These are phyloP conservation scores for Sporisorium sorghi DNA, from an alignment of 1,284 basidiomycete genomes.

Conservation along the genomic window DNA sequence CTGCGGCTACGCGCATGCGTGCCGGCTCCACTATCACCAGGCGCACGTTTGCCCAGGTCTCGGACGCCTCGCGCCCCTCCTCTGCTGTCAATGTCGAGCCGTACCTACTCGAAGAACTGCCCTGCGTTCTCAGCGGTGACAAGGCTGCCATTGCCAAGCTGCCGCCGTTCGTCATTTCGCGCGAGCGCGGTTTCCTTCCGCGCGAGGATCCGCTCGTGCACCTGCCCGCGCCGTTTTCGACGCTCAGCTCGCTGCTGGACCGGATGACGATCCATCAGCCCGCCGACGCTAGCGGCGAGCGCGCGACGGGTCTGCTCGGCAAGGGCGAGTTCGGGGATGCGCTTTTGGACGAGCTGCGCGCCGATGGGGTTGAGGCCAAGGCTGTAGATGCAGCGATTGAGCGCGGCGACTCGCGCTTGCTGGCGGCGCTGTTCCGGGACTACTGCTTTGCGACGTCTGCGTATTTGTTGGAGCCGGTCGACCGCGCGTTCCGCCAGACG, in stretches of 20 bases:
- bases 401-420: slow-evolving; percentile 45
- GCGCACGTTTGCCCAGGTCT: slow-evolving; percentile 43
- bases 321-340: slow-evolving; percentile 62
- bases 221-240: slow-evolving; percentile 52
- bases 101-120: slow-evolving; percentile 58
- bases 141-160: slow-evolving; percentile 48
- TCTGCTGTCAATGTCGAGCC: slow-evolving; percentile 48
- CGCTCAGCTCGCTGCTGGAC: slow-evolving; percentile 56
- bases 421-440: slow-evolving; percentile 67
- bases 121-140: slow-evolving; percentile 20
- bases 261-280: slow-evolving; percentile 66
- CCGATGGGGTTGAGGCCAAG: slow-evolving; percentile 36
- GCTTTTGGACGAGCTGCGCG: slow-evolving; percentile 53
- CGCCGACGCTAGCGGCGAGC: slow-evolving; percentile 45
- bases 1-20: slow-evolving; percentile 7
- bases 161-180: slow-evolving; percentile 55
- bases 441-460: slow-evolving; percentile 65
- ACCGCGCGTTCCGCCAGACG: slow-evolving; percentile 53
- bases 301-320: slow-evolving; percentile 58
- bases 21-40: slow-evolving; percentile 2
- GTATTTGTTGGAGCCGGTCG: slow-evolving; percentile 65
- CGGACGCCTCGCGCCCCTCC: slow-evolving; percentile 26
- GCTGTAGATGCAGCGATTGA: slow-evolving; percentile 51
- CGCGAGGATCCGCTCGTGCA: slow-evolving; percentile 55
- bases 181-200: slow-evolving; percentile 57